A percentile compares a stretch with the other conserved stretches of the same genome.
phyloP scores from a whole-genome alignment of 345 rosid genomes.

The Conringia planisiliqua region DNA sequence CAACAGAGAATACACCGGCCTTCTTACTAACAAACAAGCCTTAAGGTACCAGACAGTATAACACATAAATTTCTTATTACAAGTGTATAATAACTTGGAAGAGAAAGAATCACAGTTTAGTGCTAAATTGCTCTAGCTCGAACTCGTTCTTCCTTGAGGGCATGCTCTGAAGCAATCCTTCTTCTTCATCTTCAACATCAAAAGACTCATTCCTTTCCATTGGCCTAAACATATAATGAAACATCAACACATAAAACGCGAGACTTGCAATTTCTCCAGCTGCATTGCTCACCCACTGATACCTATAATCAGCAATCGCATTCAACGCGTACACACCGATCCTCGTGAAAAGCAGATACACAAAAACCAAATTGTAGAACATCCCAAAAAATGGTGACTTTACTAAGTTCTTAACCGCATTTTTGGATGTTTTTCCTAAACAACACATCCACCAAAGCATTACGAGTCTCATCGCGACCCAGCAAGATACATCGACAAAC shows the following conservation, averaged over 20 bases:
- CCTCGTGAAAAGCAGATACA: conserved; percentile 73
- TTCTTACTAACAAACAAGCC: not conserved
- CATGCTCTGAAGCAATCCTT: conserved; percentile 41
- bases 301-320: conserved; percentile 59
- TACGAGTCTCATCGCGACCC: conserved; percentile 68
- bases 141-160: conserved; percentile 14
- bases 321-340: conserved; percentile 60
- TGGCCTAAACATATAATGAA: conserved; percentile 71
- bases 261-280: conserved; percentile 70
- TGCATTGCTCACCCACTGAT: conserved; percentile 74
- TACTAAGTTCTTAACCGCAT: conserved; percentile 54
- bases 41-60: not conserved
- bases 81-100: not conserved
- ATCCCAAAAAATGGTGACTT: conserved; percentile 62
- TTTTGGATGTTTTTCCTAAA: conserved; percentile 39
- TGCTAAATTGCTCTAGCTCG: conserved; percentile 49
- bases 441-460: conserved; percentile 74
- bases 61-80: not conserved
- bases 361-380: conserved; percentile 71
- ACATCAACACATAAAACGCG: conserved; percentile 57
- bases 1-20: not conserved
- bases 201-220: conserved; percentile 68
- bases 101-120: no score
- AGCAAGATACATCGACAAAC: conserved; percentile 62
- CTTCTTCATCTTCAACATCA: conserved; percentile 65